phyloP scores from a whole-genome alignment of 306 rosid genomes.

The Casuarina equisetifolia region DNA sequence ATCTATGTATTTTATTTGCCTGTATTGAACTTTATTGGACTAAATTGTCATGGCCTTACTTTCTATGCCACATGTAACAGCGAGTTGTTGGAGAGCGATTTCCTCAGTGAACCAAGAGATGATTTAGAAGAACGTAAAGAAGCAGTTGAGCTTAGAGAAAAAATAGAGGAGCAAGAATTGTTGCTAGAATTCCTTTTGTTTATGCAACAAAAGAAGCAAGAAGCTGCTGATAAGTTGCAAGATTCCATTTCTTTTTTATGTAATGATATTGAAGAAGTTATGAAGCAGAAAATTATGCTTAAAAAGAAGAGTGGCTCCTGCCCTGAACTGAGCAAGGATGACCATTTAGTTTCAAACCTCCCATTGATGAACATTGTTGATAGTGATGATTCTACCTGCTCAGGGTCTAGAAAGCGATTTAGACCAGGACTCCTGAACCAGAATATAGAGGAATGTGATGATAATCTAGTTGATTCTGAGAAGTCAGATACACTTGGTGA shows the following conservation, averaged over 20 bases:
- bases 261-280: slow-evolving; percentile 82
- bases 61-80: slow-evolving; percentile 53
- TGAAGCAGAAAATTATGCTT: slow-evolving; percentile 60
- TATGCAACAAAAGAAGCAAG: slow-evolving; percentile 76
- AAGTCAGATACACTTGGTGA: slow-evolving; percentile 29
- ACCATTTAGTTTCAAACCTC: slow-evolving; percentile 55
- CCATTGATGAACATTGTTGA: slow-evolving; percentile 52
- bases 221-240: slow-evolving; percentile 76
- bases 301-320: slow-evolving; percentile 48
- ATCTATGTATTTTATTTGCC: slow-evolving; percentile 1
- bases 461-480: slow-evolving; percentile 49
- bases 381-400: slow-evolving; percentile 53
- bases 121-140: slow-evolving; percentile 86
- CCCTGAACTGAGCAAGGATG: slow-evolving; percentile 47
- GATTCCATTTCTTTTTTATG: slow-evolving; percentile 77
- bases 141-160: slow-evolving; percentile 74
- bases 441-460: slow-evolving; percentile 56
- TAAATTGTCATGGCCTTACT: slow-evolving; percentile 17
- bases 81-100: slow-evolving; percentile 77
- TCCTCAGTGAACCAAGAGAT: slow-evolving; percentile 81
- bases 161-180: slow-evolving; percentile 80
- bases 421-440: slow-evolving; percentile 45
- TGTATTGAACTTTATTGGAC: slow-evolving; percentile 3
- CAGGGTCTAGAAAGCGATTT: slow-evolving; percentile 77
- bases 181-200: slow-evolving; percentile 80